Evolutionary conservation across 2,329 filamentous ascomycete species (phyloP).

Genomic region (Sodiomyces alkalinus): DNA sequence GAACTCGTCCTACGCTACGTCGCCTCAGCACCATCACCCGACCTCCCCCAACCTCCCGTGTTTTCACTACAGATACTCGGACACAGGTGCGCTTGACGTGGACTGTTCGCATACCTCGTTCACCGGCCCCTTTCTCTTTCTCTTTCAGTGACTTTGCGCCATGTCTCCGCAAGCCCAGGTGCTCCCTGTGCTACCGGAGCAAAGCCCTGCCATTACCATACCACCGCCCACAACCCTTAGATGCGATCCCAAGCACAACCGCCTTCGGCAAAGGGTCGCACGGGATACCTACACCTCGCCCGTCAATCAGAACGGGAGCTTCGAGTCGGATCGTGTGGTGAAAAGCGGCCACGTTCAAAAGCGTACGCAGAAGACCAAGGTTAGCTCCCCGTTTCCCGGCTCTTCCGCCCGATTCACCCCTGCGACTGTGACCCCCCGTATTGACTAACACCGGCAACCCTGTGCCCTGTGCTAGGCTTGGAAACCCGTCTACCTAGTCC

Average conservation of each 20-base stretch:
- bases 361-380: slow-evolving; percentile 88
- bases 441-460: not conserved
- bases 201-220: slow-evolving; percentile 9
- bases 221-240: slow-evolving; percentile 7
- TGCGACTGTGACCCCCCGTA: no score
- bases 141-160: no score
- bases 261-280: slow-evolving; percentile 24
- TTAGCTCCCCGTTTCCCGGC: no score
- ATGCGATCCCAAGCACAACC: slow-evolving; percentile 11
- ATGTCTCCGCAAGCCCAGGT: slow-evolving; percentile 5
- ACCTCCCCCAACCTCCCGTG: no score
- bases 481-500: slow-evolving; percentile 79
- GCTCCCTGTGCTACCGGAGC: slow-evolving; percentile 4
- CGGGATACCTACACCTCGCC: slow-evolving; percentile 56
- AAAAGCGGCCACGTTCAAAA: slow-evolving; percentile 80
- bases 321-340: slow-evolving; percentile 86
- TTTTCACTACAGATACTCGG: no score
- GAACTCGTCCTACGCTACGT: no score
- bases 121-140: no score
- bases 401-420: not conserved
- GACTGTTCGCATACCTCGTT: no score
- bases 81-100: no score
- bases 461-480: slow-evolving; percentile 46
- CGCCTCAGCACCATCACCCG: no score
- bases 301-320: slow-evolving; percentile 89